phyloP scores from a whole-genome alignment of 345 rosid species.

The Cardamine resedifolia region DNA sequence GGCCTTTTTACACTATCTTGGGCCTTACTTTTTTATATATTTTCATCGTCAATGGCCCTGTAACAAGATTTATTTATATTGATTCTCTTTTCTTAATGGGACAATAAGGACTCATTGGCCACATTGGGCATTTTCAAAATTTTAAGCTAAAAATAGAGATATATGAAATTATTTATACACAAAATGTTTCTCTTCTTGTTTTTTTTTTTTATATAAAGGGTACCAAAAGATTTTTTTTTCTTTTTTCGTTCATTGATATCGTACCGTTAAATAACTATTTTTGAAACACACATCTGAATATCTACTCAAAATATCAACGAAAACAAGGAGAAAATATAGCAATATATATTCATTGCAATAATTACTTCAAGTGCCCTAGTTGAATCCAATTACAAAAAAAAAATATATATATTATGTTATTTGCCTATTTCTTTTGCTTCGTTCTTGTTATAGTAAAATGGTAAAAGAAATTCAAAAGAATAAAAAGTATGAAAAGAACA shows the following conservation, averaged over 20 bases:
- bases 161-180: neutral
- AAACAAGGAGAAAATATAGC: neutral
- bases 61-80: neutral
- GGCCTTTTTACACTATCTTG: neutral
- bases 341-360: slow-evolving; percentile 9
- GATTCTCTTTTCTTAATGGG: neutral
- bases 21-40: neutral
- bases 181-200: neutral
- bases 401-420: neutral
- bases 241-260: neutral
- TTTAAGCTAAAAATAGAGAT: neutral
- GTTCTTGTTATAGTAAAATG: slow-evolving; percentile 9
- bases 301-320: neutral
- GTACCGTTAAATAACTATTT: neutral
- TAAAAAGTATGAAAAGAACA: neutral
- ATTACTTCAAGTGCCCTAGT: slow-evolving; percentile 17
- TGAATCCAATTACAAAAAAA: slow-evolving; percentile 1
- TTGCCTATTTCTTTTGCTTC: slow-evolving; percentile 26
- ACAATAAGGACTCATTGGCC: neutral
- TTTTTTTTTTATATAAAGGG: neutral
- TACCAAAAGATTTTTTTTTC: neutral
- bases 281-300: neutral
- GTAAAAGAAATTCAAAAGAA: neutral
- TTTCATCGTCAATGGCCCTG: neutral
- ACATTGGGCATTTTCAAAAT: neutral